These are phyloP conservation scores for Aciculosporium take DNA, from an alignment of 2,329 filamentous ascomycete genomes.

Conservation along the genomic window DNA sequence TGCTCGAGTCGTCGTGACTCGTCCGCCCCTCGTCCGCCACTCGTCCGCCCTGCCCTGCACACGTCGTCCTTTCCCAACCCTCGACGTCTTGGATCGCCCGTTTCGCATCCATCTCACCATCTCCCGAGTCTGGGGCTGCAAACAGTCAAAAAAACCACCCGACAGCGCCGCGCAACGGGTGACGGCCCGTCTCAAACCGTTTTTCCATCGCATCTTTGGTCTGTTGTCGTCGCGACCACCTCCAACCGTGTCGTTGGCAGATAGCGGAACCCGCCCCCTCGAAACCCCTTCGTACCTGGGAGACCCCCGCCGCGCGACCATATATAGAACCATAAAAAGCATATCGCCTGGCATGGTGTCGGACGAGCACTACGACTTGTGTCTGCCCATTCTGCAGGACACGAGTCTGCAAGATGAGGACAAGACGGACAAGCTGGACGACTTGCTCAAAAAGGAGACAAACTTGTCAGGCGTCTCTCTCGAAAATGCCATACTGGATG, in stretches of 20 bases:
- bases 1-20: no score
- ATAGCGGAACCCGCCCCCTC: not conserved
- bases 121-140: not conserved
- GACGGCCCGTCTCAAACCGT: not conserved
- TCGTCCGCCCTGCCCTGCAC: not conserved
- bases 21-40: not conserved
- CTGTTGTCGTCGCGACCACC: not conserved
- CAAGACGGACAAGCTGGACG: constrained; percentile 82
- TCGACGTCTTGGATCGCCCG: not conserved
- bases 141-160: not conserved
- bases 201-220: no score
- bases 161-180: no score
- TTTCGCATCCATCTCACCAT: not conserved
- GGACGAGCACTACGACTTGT: constrained; percentile 84
- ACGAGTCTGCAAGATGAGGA: constrained; percentile 78
- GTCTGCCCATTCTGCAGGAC: constrained; percentile 77
- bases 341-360: constrained; percentile 55
- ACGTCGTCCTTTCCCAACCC: not conserved
- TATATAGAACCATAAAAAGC: not conserved
- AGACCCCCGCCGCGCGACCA: not conserved
- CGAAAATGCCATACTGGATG: constrained; percentile 82
- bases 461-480: constrained; percentile 59
- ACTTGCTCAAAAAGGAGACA: constrained; percentile 67
- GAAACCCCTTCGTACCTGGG: not conserved
- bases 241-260: not conserved